Percentiles rank a stretch among this genome's conserved stretches.
These are phyloP conservation scores for Colletotrichum chrysophilum DNA, from an alignment of 2,329 filamentous ascomycete genomes.

Conservation along the genomic window DNA sequence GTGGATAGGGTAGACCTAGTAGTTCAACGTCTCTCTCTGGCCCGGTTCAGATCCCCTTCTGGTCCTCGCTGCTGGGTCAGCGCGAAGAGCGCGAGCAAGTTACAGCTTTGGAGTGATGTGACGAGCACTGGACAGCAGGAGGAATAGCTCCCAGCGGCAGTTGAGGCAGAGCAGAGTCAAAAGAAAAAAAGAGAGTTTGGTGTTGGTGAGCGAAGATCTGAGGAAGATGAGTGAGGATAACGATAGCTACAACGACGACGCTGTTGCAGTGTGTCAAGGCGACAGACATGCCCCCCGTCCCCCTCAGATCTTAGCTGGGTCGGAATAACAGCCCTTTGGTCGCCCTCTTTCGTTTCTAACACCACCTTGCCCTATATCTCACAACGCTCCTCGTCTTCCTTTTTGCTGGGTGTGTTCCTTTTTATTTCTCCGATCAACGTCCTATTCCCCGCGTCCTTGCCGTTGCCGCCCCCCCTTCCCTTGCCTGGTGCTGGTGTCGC, in stretches of 20 bases:
- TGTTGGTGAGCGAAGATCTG: not conserved
- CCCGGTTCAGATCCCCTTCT: not conserved
- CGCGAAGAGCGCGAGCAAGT: not conserved
- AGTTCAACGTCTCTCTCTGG: not conserved
- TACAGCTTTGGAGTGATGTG: not conserved
- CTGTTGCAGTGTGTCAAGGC: not conserved
- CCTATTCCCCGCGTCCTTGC: not conserved
- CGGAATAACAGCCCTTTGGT: not conserved
- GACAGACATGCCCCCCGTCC: not conserved
- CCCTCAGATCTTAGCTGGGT: not conserved
- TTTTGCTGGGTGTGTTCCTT: not conserved
- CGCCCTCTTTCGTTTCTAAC: conserved; percentile 4
- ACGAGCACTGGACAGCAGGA: not conserved
- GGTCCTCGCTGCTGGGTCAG: not conserved
- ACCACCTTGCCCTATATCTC: conserved; percentile 2
- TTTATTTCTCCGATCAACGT: not conserved
- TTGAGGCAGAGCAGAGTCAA: not conserved
- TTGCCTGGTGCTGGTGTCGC: not conserved
- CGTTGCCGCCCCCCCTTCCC: not conserved
- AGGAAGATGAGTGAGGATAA: not conserved
- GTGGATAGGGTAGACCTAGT: not conserved
- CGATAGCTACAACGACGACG: not conserved
- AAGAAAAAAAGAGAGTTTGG: not conserved
- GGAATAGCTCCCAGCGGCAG: not conserved
- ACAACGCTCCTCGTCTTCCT: not conserved